phyloP scores from a whole-genome alignment of 2,329 filamentous ascomycete genomes.

The Aureobasidium subglaciale region DNA sequence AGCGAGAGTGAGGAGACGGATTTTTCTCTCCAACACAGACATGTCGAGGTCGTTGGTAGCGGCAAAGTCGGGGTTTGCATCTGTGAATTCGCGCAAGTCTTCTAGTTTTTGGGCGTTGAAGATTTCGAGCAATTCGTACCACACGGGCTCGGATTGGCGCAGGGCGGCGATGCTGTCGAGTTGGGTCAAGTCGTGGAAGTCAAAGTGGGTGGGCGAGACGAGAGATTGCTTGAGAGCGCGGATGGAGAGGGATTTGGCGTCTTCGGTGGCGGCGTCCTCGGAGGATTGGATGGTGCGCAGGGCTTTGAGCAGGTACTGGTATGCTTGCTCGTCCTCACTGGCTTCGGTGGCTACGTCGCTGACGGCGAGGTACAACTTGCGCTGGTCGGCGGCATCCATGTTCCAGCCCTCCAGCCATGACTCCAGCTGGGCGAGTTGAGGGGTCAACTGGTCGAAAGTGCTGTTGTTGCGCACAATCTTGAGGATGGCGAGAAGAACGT shows the following conservation, averaged over 20 bases:
- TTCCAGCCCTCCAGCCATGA: conserved; percentile 80
- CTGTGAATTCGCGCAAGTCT: conserved; percentile 91
- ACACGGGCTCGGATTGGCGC: conserved; percentile 71
- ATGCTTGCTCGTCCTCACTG: conserved; percentile 68
- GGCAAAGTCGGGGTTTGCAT: conserved; percentile 83
- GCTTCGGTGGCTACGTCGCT: conserved; percentile 72
- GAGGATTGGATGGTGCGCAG: conserved; percentile 64
- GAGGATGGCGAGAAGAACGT: conserved; percentile 84
- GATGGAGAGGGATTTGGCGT: conserved; percentile 53
- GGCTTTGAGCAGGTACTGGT: conserved; percentile 67
- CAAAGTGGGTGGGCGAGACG: conserved; percentile 58
- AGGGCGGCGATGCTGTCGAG: conserved; percentile 79
- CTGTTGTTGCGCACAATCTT: conserved; percentile 61
- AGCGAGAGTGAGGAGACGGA: conserved; percentile 88
- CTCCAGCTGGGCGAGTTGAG: conserved; percentile 76
- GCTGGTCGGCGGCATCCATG: conserved; percentile 70
- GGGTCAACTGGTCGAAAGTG: conserved; percentile 72
- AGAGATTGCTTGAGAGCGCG: conserved; percentile 62
- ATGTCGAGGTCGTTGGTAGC: conserved; percentile 67
- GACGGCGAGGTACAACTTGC: conserved; percentile 76
- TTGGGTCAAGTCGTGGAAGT: conserved; percentile 64
- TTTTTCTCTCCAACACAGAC: conserved; percentile 79
- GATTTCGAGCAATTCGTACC: conserved; percentile 89
- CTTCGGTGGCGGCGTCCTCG: conserved; percentile 46
- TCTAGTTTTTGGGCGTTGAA: conserved; percentile 92